Percentiles rank a stretch among this genome's conserved stretches.
Conservation (phyloP, 176 grass and related monocot species). For the Melocanna baccifera region DNA sequence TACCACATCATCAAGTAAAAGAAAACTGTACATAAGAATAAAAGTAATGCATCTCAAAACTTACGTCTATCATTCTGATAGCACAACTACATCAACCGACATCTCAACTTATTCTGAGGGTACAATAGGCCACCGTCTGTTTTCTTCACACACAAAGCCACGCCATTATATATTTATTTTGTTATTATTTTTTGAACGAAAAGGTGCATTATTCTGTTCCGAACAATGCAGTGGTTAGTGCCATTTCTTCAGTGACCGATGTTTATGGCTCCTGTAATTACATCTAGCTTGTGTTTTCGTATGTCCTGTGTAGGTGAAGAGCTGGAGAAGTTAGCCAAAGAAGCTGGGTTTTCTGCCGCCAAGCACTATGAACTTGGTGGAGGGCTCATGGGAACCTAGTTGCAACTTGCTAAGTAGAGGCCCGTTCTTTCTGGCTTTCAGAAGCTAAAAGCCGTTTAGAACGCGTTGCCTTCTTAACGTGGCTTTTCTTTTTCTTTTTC, state of each 20-base stretch:
- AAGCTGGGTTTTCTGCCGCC: conserved; percentile 63
- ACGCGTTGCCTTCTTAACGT: no score
- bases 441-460: no score
- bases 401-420: conserved; percentile 45
- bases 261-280: neutral
- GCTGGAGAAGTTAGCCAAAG: conserved; percentile 70
- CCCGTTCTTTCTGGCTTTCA: no score
- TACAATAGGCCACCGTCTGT: neutral
- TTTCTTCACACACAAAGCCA: neutral
- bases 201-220: neutral
- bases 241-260: neutral
- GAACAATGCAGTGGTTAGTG: neutral
- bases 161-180: neutral
- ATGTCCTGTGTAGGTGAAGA: conserved; percentile 54
- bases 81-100: neutral
- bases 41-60: neutral
- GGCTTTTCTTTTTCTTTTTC: no score
- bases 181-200: neutral
- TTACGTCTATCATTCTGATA: neutral
- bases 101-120: neutral
- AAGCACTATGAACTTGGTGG: conserved; percentile 80
- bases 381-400: conserved; percentile 83
- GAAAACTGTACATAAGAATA: neutral
- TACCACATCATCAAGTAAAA: neutral
- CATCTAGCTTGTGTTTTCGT: neutral